These are phyloP conservation scores for Trichothecium sympodiale DNA, from an alignment of 2,329 filamentous ascomycete genomes.

Conservation along the genomic window DNA sequence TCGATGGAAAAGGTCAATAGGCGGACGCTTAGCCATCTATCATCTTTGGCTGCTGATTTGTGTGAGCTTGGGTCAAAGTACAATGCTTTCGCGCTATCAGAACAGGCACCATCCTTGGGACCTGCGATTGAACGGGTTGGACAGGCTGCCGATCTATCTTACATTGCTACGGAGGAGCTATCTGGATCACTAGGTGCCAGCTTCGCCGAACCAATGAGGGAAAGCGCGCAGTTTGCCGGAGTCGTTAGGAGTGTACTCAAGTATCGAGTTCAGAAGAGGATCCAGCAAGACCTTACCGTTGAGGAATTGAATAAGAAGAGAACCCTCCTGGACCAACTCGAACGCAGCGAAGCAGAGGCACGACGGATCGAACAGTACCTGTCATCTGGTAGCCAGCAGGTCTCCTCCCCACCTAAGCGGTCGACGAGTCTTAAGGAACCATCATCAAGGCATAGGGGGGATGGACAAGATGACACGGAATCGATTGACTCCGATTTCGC, in stretches of 20 bases:
- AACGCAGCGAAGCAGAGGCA: constrained; percentile 85
- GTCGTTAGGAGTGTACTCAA: constrained; percentile 82
- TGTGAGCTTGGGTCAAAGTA: constrained; percentile 92
- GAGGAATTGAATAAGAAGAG: constrained; percentile 88
- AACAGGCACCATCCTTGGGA: constrained; percentile 78
- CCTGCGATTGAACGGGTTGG: constrained; percentile 90
- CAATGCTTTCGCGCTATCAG: constrained; percentile 92
- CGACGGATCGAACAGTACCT: constrained; percentile 90
- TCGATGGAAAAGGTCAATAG: constrained; percentile 97
- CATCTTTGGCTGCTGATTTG: constrained; percentile 73
- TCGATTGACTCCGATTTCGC: constrained; percentile 96
- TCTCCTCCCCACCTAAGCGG: constrained; percentile 49
- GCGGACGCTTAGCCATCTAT: constrained; percentile 74
- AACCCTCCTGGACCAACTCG: constrained; percentile 72
- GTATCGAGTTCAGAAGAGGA: constrained; percentile 84
- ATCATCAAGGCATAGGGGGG: constrained; percentile 36
- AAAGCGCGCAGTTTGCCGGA: constrained; percentile 93
- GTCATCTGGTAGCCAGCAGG: constrained; percentile 52
- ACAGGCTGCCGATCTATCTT: constrained; percentile 90
- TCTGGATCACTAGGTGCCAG: constrained; percentile 79
- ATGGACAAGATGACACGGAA: constrained; percentile 64
- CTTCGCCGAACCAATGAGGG: constrained; percentile 95
- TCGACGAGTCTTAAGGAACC: constrained; percentile 50
- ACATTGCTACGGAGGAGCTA: constrained; percentile 88
- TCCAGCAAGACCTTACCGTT: constrained; percentile 94